Percentiles rank a stretch among this genome's conserved stretches.
phyloP scores from a whole-genome alignment of 352 stramenopile species.

The Pythium vanterpoolii region DNA sequence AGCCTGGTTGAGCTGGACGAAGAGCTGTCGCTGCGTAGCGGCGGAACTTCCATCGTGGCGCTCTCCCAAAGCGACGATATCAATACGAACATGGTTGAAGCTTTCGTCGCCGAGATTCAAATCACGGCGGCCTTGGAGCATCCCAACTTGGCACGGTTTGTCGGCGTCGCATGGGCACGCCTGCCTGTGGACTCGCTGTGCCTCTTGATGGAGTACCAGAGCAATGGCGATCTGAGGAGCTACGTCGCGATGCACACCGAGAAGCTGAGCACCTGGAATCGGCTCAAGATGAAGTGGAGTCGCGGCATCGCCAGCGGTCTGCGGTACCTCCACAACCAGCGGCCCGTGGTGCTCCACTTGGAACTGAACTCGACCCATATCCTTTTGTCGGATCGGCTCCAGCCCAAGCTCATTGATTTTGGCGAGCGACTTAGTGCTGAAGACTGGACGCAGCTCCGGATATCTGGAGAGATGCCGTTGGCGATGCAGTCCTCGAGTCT shows the following conservation, averaged over 20 bases:
- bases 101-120: conserved; percentile 40
- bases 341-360: conserved; percentile 23
- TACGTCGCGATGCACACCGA: conserved; percentile 19
- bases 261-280: conserved; percentile 18
- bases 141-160: conserved; percentile 43
- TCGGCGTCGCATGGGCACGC: conserved; percentile 51
- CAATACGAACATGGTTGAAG: conserved; percentile 17
- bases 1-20: conserved; percentile 25
- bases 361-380: conserved; percentile 28
- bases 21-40: conserved; percentile 11
- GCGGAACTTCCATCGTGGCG: conserved; percentile 6
- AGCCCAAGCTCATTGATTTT: conserved; percentile 30
- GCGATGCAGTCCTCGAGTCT: neutral
- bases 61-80: conserved; percentile 14
- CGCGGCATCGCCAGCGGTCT: conserved; percentile 18
- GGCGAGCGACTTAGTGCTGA: conserved; percentile 21
- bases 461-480: conserved; percentile 5
- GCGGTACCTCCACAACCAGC: conserved; percentile 21
- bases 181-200: conserved; percentile 24
- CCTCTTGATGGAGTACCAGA: conserved; percentile 30
- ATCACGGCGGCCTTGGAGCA: conserved; percentile 40
- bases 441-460: conserved; percentile 25
- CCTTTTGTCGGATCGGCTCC: conserved; percentile 24
- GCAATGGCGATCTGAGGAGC: conserved; percentile 18
- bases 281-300: conserved; percentile 24